Evolutionary conservation across 129 eudicot species (phyloP).

Genomic region (Heracleum sosnowskyi): DNA sequence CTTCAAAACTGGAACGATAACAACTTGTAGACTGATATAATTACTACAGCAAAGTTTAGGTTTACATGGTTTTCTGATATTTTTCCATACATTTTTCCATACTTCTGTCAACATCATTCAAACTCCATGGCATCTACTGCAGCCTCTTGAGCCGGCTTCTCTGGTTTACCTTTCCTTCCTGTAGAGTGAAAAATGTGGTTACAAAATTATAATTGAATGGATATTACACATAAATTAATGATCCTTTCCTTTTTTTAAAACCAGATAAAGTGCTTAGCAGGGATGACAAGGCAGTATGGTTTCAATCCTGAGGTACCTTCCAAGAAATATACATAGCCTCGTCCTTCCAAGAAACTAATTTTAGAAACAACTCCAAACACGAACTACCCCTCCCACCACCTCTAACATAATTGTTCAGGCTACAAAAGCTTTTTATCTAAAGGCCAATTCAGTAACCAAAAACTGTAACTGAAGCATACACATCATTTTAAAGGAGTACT

Average conservation of each 20-base stretch:
- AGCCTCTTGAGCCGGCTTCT: slow-evolving; percentile 22
- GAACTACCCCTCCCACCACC: background rate
- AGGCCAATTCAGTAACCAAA: too few relatives aligned
- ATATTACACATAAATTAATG: background rate
- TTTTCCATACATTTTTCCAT: background rate
- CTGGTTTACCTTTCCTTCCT: slow-evolving; percentile 43
- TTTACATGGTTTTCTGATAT: background rate
- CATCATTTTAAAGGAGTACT: background rate
- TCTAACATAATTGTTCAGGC: too few relatives aligned
- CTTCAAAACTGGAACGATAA: background rate
- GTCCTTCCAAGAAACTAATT: background rate
- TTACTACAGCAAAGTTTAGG: background rate
- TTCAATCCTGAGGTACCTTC: background rate
- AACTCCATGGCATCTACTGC: slow-evolving; percentile 54
- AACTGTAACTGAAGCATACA: background rate
- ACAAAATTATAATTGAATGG: background rate
- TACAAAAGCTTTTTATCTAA: too few relatives aligned
- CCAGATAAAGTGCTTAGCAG: background rate
- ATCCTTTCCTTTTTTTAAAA: background rate
- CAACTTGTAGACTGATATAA: background rate
- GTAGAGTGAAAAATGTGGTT: background rate
- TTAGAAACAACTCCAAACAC: background rate
- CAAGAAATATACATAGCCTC: background rate
- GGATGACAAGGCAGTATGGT: background rate
- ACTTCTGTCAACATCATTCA: slow-evolving; percentile 20